phyloP scores from a whole-genome alignment of 352 stramenopile genomes.

The Elongisporangium anandrum region DNA sequence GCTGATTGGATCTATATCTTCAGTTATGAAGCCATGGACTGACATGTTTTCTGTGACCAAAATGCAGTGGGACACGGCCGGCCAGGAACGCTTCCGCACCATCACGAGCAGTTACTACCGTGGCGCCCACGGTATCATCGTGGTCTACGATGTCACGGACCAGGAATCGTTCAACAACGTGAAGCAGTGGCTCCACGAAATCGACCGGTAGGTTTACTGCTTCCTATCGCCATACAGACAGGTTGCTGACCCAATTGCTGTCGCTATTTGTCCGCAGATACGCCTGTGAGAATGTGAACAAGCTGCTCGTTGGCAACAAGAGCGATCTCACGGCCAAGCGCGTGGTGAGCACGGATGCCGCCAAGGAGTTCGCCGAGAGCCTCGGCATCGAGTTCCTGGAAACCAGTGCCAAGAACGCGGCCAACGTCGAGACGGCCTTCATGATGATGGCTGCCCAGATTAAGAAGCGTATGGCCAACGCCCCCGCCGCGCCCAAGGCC shows the following conservation, averaged over 20 bases:
- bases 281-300: conserved; percentile 95
- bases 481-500: conserved; percentile 65
- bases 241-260: conserved; percentile 4
- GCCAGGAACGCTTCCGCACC: conserved; percentile 99
- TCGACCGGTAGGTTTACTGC: conserved; percentile 47
- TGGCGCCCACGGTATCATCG: conserved; percentile 98
- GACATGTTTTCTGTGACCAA: not conserved
- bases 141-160: conserved; percentile 99
- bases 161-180: conserved; percentile 97
- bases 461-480: conserved; percentile 89
- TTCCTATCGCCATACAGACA: not conserved
- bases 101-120: conserved; percentile 99
- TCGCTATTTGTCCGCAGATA: conserved; percentile 62
- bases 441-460: conserved; percentile 93
- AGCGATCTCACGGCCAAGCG: conserved; percentile 93
- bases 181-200: conserved; percentile 97
- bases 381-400: conserved; percentile 87
- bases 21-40: not conserved
- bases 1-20: too few species aligned
- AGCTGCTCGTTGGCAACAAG: conserved; percentile 99
- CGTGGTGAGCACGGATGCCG: conserved; percentile 92
- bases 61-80: conserved; percentile 97
- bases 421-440: conserved; percentile 90
- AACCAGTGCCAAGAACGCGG: conserved; percentile 86
- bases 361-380: conserved; percentile 89